A percentile compares a stretch with the other conserved stretches of the same genome.
Evolutionary conservation across 164 flowering plant species (phyloP).

Genomic region (Macadamia integrifolia): DNA sequence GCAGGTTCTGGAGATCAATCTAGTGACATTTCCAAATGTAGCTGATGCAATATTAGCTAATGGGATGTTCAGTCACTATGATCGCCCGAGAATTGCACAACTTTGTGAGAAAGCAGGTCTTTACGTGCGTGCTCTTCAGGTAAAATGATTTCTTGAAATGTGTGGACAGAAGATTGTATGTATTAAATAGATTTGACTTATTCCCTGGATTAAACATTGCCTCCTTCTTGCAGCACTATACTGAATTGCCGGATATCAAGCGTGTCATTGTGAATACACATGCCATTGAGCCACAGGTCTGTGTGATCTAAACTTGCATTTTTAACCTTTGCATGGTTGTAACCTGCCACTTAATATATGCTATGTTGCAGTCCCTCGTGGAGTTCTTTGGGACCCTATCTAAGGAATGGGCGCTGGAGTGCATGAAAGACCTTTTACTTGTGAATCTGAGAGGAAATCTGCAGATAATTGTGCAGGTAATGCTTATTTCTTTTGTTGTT

Average conservation of each 20-base stretch:
- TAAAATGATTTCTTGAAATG: slow-evolving; percentile 10
- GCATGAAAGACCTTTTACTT: slow-evolving; percentile 80
- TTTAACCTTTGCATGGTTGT: not conserved
- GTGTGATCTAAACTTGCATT: not conserved
- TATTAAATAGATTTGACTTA: not conserved
- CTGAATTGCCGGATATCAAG: slow-evolving; percentile 72
- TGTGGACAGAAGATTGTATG: not conserved
- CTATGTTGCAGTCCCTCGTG: slow-evolving; percentile 54
- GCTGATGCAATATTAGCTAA: slow-evolving; percentile 84
- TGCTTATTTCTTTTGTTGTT: not conserved
- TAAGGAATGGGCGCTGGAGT: slow-evolving; percentile 77
- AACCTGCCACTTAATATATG: slow-evolving; percentile 10
- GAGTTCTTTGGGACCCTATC: slow-evolving; percentile 86
- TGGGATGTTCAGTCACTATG: slow-evolving; percentile 86
- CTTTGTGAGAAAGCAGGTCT: slow-evolving; percentile 87
- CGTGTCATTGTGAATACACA: slow-evolving; percentile 84
- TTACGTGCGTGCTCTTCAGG: slow-evolving; percentile 64
- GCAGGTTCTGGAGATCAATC: slow-evolving; percentile 75
- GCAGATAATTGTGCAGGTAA: slow-evolving; percentile 83
- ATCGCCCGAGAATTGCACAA: slow-evolving; percentile 75
- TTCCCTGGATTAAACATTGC: not conserved
- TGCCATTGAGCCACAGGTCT: slow-evolving; percentile 87
- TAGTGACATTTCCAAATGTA: slow-evolving; percentile 81
- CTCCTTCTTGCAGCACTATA: slow-evolving; percentile 55
- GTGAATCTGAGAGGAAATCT: slow-evolving; percentile 75